Evolutionary conservation across 345 rosid genomes (phyloP), one percentile per base, ranked within the genome.

Genomic region (Salix udensis): DNA sequence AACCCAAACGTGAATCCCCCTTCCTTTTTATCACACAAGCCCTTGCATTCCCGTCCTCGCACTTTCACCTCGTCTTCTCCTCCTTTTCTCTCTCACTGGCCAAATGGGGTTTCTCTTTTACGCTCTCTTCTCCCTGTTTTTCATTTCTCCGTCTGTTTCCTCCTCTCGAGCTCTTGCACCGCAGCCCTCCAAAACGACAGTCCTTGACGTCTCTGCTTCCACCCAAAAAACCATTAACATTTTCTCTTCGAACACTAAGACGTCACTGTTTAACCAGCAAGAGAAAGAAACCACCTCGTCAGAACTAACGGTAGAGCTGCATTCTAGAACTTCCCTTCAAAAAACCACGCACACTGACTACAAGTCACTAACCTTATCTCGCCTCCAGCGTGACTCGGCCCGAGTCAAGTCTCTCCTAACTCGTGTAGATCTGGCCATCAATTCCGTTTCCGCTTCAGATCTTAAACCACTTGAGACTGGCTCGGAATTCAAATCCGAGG

Each of bases 371-470:
- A 86, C 89, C 21, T 75, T 88, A 36, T 81, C 94, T 6, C 80
- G 96, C 65, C 93, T 92, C 65, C 68, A 71, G 77, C 96, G 97
- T 2, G 98, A 94, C 89, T 81, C 91, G 10, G 86, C 86, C 78
- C 89, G 97, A 71, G 94, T 88, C 72, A 84, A 70, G 53, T 88
- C 91, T 8, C 89, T 94, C 74, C 18, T 11, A 1, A 72, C 88
- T 37, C 89, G 90, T 21, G 36, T 89, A 74, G 88, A 89, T 87
- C 90, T 88, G 40, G 90, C 89, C 60, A 4, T 84, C 8, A 76
- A 73, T 65, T 77, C 84, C 46, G n/a, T 88, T 53, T 76, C 84
- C 36, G 67, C 5, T 21, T 77, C 91, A 40, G 89, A 90, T 87
- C 93, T 90, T 74, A 73, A 88, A n/a, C 89, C 92, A 5, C 61